Conservation (phyloP, 331 rosid genomes). For the Telfairia occidentalis region DNA sequence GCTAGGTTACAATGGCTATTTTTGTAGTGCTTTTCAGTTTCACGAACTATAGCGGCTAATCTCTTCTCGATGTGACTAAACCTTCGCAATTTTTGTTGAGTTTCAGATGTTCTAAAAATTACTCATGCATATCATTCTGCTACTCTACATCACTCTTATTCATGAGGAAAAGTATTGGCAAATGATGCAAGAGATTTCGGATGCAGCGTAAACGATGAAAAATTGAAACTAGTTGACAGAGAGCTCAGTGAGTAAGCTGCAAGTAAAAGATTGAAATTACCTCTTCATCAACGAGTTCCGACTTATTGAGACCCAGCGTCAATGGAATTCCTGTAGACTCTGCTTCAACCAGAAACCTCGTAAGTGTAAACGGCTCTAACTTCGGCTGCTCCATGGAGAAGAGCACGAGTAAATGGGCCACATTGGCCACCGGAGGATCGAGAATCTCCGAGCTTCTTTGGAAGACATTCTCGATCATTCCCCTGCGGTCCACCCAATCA, state of each 20-base stretch:
- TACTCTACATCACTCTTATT: neutral
- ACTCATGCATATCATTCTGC: neutral
- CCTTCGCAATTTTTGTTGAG: neutral
- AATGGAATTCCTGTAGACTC: slow-evolving; percentile 78
- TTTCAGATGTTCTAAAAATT: neutral
- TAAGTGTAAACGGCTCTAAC: slow-evolving; percentile 59
- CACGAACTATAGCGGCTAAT: no score
- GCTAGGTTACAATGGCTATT: neutral
- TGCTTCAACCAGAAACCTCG: slow-evolving; percentile 70
- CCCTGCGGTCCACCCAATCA: slow-evolving; percentile 87
- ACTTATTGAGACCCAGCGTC: slow-evolving; percentile 70
- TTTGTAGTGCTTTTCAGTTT: no score
- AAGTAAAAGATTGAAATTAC: slow-evolving; percentile 15
- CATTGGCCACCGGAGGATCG: slow-evolving; percentile 89
- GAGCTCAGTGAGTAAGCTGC: neutral
- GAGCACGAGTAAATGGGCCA: slow-evolving; percentile 64
- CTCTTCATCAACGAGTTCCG: slow-evolving; percentile 73
- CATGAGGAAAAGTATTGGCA: neutral
- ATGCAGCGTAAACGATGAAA: neutral
- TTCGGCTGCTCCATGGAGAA: slow-evolving; percentile 79
- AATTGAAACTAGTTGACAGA: neutral
- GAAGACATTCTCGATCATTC: slow-evolving; percentile 78
- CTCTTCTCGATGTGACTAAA: no score
- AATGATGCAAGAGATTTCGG: neutral
- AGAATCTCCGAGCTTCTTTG: slow-evolving; percentile 60